Conservation (phyloP, 2,329 filamentous ascomycete genomes). For the Arthrobotrys iridis region DNA sequence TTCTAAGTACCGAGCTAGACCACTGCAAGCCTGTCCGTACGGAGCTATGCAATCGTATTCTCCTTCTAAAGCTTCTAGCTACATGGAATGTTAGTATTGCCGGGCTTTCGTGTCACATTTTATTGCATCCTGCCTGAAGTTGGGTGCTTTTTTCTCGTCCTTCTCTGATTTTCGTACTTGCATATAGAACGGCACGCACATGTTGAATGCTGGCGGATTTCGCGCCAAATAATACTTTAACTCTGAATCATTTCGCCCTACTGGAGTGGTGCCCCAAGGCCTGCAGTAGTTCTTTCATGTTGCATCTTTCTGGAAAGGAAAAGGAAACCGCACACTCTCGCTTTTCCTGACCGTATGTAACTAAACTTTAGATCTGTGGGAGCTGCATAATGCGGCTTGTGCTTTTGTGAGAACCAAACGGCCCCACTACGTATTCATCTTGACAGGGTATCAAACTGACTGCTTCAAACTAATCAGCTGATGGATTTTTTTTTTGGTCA, state of each 20-base stretch:
- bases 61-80: conserved; percentile 17
- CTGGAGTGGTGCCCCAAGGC: neutral
- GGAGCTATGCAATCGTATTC: conserved; percentile 14
- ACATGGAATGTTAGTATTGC: conserved; percentile 5
- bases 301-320: conserved; percentile 28
- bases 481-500: neutral
- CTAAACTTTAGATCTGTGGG: conserved; percentile 41
- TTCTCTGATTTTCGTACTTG: conserved; percentile 13
- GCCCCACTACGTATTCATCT: conserved; percentile 1
- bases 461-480: conserved; percentile 1
- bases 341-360: conserved; percentile 17
- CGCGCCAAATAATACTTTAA: conserved; percentile 23
- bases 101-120: conserved; percentile 38
- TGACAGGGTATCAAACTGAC: conserved; percentile 8
- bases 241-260: neutral
- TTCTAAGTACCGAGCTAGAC: conserved; percentile 8
- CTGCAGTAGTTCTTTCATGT: conserved; percentile 10
- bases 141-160: conserved; percentile 6
- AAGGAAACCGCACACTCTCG: conserved; percentile 15
- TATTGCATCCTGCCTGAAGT: conserved; percentile 19
- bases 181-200: conserved; percentile 25
- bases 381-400: conserved; percentile 44
- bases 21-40: conserved; percentile 3
- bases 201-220: conserved; percentile 39
- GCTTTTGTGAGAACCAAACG: neutral